These are phyloP conservation scores for Thalia dealbata DNA, from an alignment of 176 grass and related monocot species.

Conservation along the genomic window DNA sequence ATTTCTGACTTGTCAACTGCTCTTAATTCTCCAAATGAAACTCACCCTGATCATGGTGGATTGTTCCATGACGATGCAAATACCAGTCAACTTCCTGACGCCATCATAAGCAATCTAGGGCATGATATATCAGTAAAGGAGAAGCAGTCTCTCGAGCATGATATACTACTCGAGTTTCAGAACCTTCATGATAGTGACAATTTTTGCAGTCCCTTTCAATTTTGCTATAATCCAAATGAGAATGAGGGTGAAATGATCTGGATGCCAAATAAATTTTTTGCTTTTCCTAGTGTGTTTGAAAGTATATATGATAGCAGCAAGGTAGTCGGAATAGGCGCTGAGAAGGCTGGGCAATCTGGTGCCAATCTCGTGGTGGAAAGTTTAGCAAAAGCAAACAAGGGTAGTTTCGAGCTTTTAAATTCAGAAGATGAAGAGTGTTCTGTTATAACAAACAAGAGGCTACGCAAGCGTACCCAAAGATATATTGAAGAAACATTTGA, in stretches of 20 bases:
- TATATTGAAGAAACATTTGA: conserved; percentile 23
- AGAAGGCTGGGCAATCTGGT: neutral
- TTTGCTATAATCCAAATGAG: neutral
- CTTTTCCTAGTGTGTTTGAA: conserved; percentile 1
- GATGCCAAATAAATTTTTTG: conserved; percentile 8
- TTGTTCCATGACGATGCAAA: neutral
- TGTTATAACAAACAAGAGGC: conserved; percentile 11
- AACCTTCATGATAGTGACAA: conserved; percentile 7
- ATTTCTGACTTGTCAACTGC: conserved; percentile 9
- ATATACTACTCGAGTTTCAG: conserved; percentile 8
- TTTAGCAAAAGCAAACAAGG: neutral
- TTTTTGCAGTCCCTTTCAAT: neutral
- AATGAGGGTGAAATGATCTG: conserved; percentile 13
- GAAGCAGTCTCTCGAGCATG: conserved; percentile 12
- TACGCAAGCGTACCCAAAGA: conserved; percentile 12
- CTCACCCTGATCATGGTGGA: neutral
- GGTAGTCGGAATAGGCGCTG: neutral
- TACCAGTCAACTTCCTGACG: conserved; percentile 4
- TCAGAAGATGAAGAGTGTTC: conserved; percentile 8
- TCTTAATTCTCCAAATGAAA: neutral
- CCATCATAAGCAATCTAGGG: conserved; percentile 5
- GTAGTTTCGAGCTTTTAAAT: neutral
- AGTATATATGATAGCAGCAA: conserved; percentile 8
- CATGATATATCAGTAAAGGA: conserved; percentile 7
- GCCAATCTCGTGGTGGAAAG: neutral